Base-by-base conservation (phyloP, 768 basidiomycete genomes). In the Naganishia onofrii region DNA sequence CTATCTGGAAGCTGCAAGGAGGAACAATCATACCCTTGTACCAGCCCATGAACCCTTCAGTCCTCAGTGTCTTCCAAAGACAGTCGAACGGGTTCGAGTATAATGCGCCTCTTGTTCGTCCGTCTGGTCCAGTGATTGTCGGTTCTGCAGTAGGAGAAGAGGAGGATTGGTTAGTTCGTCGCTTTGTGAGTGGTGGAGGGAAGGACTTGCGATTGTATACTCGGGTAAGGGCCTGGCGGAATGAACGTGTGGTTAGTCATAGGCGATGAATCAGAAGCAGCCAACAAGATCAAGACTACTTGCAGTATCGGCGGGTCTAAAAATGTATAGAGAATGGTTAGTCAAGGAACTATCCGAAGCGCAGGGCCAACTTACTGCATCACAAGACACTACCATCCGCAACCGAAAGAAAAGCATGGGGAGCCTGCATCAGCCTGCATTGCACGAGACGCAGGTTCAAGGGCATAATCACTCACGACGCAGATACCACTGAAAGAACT, bases 1-100 rank as follows among this genome's bases (percentile, higher is more conserved):
- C n/a, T n/a, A n/a, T n/a, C n/a, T n/a, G n/a, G n/a, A n/a, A n/a
- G n/a, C n/a, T n/a, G 56, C 5, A 34, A 8, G 13, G 10, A 21
- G 23, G 4, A 10, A 9, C 56, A n/a, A n/a, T 36, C 23, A 10
- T n/a, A 60, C 60, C 60, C 84, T 97, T 97, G 83, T 99, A 99
- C 90, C 90, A 91, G n/a, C 92, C 96, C 28, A 86, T 84, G 12
- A 93, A 82, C 36, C 96, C 96, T 82, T 99, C 96, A 0, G 89
- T 84, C 78, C 88, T 88, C 73, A 91, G 86, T 0, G 96, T 99
- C 84, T 96, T 97, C 91, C 90, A 95, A 60, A 99, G 83, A 82
- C 95, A 97, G 75, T 97, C 93, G 75, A 97, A 88, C 3, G 94
- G 94, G 77, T 90, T 93, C 80, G 86, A 90, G 82, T 98, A 96